Evolutionary conservation across 1,284 basidiomycete genomes (phyloP), one percentile per base, ranked within the genome.

Genomic region (Moesziomyces parantarcticus): DNA sequence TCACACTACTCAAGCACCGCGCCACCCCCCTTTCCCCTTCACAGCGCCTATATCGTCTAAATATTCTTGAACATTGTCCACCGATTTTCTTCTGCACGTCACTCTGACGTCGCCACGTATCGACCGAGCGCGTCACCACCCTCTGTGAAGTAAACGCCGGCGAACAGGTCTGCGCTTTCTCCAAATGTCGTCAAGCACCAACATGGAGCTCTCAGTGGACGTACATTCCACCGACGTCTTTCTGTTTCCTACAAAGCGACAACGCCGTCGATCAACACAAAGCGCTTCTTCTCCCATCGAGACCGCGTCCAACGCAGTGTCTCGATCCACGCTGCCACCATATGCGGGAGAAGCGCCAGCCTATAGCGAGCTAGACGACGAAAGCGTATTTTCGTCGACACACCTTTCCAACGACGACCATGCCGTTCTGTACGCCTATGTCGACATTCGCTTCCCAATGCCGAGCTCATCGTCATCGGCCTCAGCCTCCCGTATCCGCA

Each of bases 191-290:
- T 41, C 1, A n/a, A 6, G 40, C 16, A 14, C 25, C 23, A n/a
- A 14, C 5, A 62, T 69, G 53, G 56, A 69, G 52, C 56, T 69
- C n/a, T 55, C 50, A 0, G 66, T 69, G 29, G 50, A 56, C 41
- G 66, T 69, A 7, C 53, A 58, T 42, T 63, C 66, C 56, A 51
- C 60, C 36, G 60, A 63, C 50, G 54, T 69, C 40, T 69, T 55
- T 41, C 66, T 69, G 16, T 69, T 69, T 26, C 66, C 66, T 0
- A 59, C 56, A 18, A 67, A 61, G 47, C 51, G 34, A n/a, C 49
- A 54, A 44, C 51, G 56, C 46, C 54, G 51, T 23, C 47, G 26
- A 23, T 44, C 56, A 7, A 50, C 55, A 39, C 47, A 49, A 1
- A 36, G 41, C 14, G 26, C 47, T n/a, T 42, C 49, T 7, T 40